Percentiles rank a stretch among this genome's conserved stretches.
Evolutionary conservation across 306 rosid species (phyloP).

Genomic region (Astragalus glycyphyllos): DNA sequence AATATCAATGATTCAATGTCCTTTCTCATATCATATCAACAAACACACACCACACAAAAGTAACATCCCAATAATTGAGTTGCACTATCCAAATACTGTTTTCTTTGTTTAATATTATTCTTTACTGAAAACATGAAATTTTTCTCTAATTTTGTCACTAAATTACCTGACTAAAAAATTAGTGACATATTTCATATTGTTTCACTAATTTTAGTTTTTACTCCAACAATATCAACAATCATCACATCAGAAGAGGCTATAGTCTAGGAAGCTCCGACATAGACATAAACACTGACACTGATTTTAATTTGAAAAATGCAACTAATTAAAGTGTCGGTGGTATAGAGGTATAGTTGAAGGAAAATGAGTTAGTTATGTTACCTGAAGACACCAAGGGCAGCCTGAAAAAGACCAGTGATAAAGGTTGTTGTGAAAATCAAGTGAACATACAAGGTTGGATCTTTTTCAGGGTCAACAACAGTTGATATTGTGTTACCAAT

Average conservation of each 20-base stretch:
- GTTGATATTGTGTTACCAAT: constrained; percentile 48
- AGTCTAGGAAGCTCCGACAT: too few species aligned
- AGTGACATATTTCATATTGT: too few species aligned
- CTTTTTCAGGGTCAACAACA: constrained; percentile 42
- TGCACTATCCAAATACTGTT: background rate
- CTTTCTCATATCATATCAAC: background rate
- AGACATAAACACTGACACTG: too few species aligned
- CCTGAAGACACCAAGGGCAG: constrained; percentile 74
- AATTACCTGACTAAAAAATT: too few species aligned
- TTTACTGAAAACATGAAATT: background rate
- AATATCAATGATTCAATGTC: background rate
- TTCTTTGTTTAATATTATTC: background rate
- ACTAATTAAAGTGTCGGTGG: too few species aligned
- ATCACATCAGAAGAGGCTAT: background rate
- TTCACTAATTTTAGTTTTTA: too few species aligned
- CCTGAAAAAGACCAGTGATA: constrained; percentile 68
- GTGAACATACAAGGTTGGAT: constrained; percentile 62
- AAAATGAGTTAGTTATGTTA: constrained; percentile 27
- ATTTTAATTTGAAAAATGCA: too few species aligned
- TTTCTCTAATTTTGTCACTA: too few species aligned
- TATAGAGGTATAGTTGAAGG: background rate
- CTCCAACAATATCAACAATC: background rate
- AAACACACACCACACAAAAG: background rate
- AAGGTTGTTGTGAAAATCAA: constrained; percentile 72
- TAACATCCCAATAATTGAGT: constrained; percentile 10